Evolutionary conservation across 2,329 filamentous ascomycete species (phyloP).

Genomic region (Hypoxylon sp.): DNA sequence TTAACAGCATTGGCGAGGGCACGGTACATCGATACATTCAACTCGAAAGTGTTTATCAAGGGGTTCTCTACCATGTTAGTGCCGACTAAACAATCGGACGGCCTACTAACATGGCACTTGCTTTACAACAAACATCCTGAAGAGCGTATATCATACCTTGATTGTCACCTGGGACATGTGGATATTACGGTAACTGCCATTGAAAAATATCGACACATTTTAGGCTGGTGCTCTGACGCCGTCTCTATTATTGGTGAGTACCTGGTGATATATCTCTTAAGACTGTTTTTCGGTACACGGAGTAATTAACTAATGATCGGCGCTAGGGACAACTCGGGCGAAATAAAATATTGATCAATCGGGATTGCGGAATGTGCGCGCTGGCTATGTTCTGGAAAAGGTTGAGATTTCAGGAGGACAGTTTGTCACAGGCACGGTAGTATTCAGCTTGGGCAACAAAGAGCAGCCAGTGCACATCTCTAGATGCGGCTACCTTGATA

Average conservation of each 20-base stretch:
- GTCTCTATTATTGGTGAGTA: slow-evolving; percentile 44
- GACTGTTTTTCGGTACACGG: no score
- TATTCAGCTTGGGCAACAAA: slow-evolving; percentile 49
- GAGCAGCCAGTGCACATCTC: slow-evolving; percentile 49
- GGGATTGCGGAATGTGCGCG: slow-evolving; percentile 30
- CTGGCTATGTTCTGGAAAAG: slow-evolving; percentile 46
- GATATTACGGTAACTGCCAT: slow-evolving; percentile 26
- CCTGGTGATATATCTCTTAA: no score
- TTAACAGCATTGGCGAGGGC: slow-evolving; percentile 47
- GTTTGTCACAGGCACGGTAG: slow-evolving; percentile 47
- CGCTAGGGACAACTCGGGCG: slow-evolving; percentile 42
- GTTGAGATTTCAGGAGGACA: slow-evolving; percentile 48
- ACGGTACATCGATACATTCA: slow-evolving; percentile 47
- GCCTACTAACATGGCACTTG: slow-evolving; percentile 55
- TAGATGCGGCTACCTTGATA: slow-evolving; percentile 46
- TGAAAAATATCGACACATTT: slow-evolving; percentile 50
- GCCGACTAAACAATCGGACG: slow-evolving; percentile 39
- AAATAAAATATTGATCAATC: slow-evolving; percentile 44
- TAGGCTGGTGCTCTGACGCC: slow-evolving; percentile 55
- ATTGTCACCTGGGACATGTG: slow-evolving; percentile 24
- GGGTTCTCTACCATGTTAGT: slow-evolving; percentile 56
- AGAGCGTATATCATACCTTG: slow-evolving; percentile 51
- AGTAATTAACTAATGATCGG: background rate
- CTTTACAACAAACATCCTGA: slow-evolving; percentile 43
- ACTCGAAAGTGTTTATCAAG: slow-evolving; percentile 53